These are phyloP conservation scores for Saksenaea vasiformis DNA, from an alignment of 371 early-diverging fungal genomes.

Conservation along the genomic window DNA sequence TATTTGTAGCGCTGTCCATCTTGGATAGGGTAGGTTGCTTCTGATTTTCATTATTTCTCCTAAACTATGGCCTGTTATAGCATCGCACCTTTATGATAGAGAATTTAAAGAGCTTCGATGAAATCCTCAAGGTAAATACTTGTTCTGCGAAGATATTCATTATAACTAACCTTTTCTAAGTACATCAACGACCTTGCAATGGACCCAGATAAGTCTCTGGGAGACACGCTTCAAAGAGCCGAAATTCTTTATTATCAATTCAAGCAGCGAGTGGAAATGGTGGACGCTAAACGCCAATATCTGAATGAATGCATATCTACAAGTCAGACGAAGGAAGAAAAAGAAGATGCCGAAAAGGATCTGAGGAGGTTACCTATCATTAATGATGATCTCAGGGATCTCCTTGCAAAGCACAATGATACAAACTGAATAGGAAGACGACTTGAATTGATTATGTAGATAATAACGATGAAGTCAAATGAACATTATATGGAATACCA, in stretches of 20 bases:
- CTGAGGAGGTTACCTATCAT: neutral
- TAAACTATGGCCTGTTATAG: constrained; percentile 15
- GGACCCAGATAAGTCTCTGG: constrained; percentile 73
- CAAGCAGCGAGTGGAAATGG: constrained; percentile 51
- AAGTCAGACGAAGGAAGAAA: neutral
- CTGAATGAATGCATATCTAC: neutral
- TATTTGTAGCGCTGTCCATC: constrained; percentile 90
- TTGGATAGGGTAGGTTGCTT: constrained; percentile 59
- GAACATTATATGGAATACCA: no score
- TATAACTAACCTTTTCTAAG: constrained; percentile 28
- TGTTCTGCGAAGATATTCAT: neutral
- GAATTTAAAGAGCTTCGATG: constrained; percentile 82
- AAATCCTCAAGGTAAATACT: constrained; percentile 77
- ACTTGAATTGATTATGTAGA: no score
- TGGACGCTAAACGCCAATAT: constrained; percentile 25
- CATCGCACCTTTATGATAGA: constrained; percentile 82
- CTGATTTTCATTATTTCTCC: neutral
- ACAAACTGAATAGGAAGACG: neutral
- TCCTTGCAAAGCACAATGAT: neutral
- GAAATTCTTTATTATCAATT: constrained; percentile 81
- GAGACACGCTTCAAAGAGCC: constrained; percentile 77
- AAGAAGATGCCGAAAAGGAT: constrained; percentile 2
- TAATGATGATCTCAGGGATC: neutral
- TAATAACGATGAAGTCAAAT: no score
- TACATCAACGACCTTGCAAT: constrained; percentile 87